A percentile compares a stretch with the other conserved stretches of the same genome.
Conservation (phyloP, 2,329 filamentous ascomycete genomes). For the Madurella fahalii region DNA sequence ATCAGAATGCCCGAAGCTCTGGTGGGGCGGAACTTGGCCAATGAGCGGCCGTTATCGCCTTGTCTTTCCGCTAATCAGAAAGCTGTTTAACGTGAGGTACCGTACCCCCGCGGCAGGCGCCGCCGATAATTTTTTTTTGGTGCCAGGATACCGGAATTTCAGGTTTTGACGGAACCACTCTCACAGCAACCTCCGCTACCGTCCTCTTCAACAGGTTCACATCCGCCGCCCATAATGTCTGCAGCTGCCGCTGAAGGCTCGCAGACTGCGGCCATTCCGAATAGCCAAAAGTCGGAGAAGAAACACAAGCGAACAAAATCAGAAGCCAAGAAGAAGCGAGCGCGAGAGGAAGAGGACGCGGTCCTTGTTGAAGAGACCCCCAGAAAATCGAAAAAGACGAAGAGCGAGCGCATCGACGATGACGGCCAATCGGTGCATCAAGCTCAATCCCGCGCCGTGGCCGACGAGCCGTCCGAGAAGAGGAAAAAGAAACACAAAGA, state of each 20-base stretch:
- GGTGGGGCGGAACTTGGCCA: no score
- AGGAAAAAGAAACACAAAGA: slow-evolving; percentile 25
- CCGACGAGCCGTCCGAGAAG: slow-evolving; percentile 7
- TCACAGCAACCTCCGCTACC: background rate
- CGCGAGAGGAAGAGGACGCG: slow-evolving; percentile 40
- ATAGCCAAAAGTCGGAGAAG: slow-evolving; percentile 34
- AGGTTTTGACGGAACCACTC: background rate
- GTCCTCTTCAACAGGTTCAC: background rate
- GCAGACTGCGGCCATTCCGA: slow-evolving; percentile 6
- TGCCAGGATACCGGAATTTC: background rate
- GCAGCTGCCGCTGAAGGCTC: slow-evolving; percentile 11
- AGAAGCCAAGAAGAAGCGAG: slow-evolving; percentile 40
- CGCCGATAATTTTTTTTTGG: slow-evolving; percentile 25
- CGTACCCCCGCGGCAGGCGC: slow-evolving; percentile 12
- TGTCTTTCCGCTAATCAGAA: no score
- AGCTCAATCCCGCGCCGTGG: background rate
- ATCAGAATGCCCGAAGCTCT: no score
- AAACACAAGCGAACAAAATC: slow-evolving; percentile 30
- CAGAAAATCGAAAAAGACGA: slow-evolving; percentile 44
- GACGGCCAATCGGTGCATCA: background rate
- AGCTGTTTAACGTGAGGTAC: no score
- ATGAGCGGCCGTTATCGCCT: no score
- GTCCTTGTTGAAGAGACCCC: slow-evolving; percentile 39
- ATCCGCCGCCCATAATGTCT: slow-evolving; percentile 19
- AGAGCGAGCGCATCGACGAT: slow-evolving; percentile 26